A percentile compares a stretch with the other conserved stretches of the same genome.
These are phyloP conservation scores for Bothriochloa decipiens DNA, from an alignment of 176 grass and related monocot genomes.

Conservation along the genomic window DNA sequence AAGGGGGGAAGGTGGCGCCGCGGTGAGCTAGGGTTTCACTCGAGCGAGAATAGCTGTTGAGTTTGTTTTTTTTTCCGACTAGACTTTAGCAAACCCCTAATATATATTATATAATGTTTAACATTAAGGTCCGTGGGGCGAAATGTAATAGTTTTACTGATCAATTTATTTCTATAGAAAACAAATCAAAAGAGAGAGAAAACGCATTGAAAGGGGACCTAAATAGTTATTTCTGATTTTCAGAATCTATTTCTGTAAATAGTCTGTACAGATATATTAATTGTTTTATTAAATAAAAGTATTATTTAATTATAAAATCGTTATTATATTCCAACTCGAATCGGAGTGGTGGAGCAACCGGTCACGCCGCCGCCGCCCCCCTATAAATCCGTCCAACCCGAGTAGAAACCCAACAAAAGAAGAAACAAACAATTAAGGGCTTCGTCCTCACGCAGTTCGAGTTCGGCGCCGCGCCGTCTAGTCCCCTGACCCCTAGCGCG, in stretches of 20 bases:
- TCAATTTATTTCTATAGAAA: not conserved
- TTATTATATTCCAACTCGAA: not conserved
- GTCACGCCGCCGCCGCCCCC: not conserved
- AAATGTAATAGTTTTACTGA: no score
- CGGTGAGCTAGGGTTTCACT: no score
- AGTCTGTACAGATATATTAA: no score
- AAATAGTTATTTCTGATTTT: not conserved
- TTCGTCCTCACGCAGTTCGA: slow-evolving; percentile 25
- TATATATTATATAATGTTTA: no score
- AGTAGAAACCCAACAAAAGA: not conserved
- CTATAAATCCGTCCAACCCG: slow-evolving; percentile 12
- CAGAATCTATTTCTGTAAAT: not conserved
- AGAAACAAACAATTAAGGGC: not conserved
- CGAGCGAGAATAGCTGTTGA: no score
- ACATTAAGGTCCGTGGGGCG: no score
- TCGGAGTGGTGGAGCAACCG: not conserved
- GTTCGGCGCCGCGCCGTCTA: not conserved
- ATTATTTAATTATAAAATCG: not conserved
- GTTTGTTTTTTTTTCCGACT: no score
- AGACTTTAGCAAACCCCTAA: no score
- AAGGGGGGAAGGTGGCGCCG: no score
- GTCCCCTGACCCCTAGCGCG: not conserved
- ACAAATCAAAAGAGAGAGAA: not conserved
- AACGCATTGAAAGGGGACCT: no score
- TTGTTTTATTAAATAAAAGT: not conserved